Evolutionary conservation across 2,329 filamentous ascomycete species (phyloP), one percentile per base, ranked within the genome.

Genomic region (Exophiala viscosa): DNA sequence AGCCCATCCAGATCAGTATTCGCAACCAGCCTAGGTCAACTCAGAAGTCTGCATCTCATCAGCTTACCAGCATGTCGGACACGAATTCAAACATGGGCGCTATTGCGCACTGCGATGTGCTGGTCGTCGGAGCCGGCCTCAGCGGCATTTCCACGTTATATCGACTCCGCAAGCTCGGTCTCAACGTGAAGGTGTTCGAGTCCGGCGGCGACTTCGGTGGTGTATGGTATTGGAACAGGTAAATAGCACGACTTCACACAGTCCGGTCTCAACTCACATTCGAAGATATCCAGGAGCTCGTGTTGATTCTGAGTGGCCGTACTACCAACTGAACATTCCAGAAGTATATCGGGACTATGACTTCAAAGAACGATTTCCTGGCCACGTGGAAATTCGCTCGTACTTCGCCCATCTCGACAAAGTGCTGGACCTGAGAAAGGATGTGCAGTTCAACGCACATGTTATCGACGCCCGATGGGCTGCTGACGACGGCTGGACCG

Each of bases 261-360:
- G 23, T 28, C 23, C 3, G 23, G 8, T 28, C 23, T 28, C 23
- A 28, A 28, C 23, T 28, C 1, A 28, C 23, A 5, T 7, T 28
- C 8, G 23, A 28, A 28, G 23, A 28, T 82, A 81, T 55, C 80
- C 77, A 0, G 79, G 78, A 0, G 74, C 77, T 1, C 66, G 70
- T 0, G 77, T 82, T 1, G 81, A 84, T 65, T 77, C 73, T 0
- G 73, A 79, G 44, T 69, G 77, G 1, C 77, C 78, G 0, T 69
- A 74, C 43, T 82, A 82, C 52, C 72, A 82, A 57, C 76, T 76
- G 50, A 76, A 72, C 0, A 76, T 73, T 62, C 77, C 77, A 0
- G 70, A 74, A 23, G 65, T 75, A 3, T 76, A 67, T 62, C 66
- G 71, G 23, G 67, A 70, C 34, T 81, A 72, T 70, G 69, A 65